Base-by-base conservation (phyloP, 140 eudicot species). In the Senecio squalidus region DNA sequence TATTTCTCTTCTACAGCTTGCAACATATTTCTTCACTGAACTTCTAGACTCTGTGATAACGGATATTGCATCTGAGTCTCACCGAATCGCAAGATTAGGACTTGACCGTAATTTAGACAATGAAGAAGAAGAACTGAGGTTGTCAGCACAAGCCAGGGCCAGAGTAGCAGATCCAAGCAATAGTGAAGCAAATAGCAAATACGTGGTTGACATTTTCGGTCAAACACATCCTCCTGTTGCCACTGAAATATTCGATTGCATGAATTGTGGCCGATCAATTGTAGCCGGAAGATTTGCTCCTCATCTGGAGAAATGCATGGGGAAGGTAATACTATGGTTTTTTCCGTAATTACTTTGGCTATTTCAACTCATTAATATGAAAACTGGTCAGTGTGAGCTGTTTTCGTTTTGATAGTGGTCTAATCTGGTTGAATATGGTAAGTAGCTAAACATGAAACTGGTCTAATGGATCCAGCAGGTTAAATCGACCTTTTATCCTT, bases 271-370 rank as follows among this genome's bases (percentile, higher is more conserved):
- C 5, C 74, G 98, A 50, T 77, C 95, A n/a, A 79, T 81, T 36
- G 74, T 80, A 74, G 96, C 98, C 33, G 98, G 98, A 44, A 68
- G 96, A 45, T 91, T 91, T 64, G 98, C 98, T 54, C 94, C 98
- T 72, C 98, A 91, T 74, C 68, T 91, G 73, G 98, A 91, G 80
- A 91, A 91, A 74, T 91, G 98, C 86, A 91, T 91, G 98, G 98
- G 98, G 30, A 91, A 91, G 98, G 98, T 91, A 71, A 54, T 55
- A 33, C 16, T 57, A 29, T 36, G 13, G 28, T 43, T 30, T 44
- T 9, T 39, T 9, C 29, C 43, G 1, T 28, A n/a, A 7, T 15
- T 9, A 36, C 9, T 36, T 9, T n/a, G n/a, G n/a, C n/a, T n/a
- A n/a, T n/a, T n/a, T n/a, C n/a, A n/a, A n/a, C n/a, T n/a, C n/a